phyloP scores from a whole-genome alignment of 2,329 filamentous ascomycete genomes.

The Fusarium fracticaudum region DNA sequence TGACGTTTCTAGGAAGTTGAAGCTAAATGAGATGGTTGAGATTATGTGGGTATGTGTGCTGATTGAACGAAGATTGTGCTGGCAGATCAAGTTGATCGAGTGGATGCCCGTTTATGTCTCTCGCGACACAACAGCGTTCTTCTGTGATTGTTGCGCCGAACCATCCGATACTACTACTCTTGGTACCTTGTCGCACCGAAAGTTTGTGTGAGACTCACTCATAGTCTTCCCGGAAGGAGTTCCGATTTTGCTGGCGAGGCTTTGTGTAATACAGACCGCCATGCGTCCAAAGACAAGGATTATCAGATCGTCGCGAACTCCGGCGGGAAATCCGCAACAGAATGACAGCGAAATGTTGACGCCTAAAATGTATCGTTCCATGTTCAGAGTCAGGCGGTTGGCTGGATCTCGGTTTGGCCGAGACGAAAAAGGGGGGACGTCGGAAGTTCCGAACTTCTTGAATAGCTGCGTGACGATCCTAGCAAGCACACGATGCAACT shows the following conservation, averaged over 20 bases:
- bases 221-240: neutral
- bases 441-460: neutral
- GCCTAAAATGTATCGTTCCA: rapidly evolving
- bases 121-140: neutral
- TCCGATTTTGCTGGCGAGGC: neutral
- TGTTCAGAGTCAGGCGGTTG: neutral
- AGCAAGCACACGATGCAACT: rapidly evolving
- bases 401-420: neutral
- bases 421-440: neutral
- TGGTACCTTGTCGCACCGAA: too few species aligned
- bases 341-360: rapidly evolving
- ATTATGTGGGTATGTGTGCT: too few species aligned
- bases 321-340: neutral
- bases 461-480: rapidly evolving
- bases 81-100: rapidly evolving
- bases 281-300: too few species aligned
- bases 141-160: neutral
- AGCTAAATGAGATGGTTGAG: rapidly evolving
- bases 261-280: too few species aligned
- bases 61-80: neutral
- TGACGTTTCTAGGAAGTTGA: rapidly evolving
- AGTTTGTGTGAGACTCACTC: too few species aligned
- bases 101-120: neutral
- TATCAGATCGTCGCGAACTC: too few species aligned
- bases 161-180: neutral